phyloP scores from a whole-genome alignment of 805 yeast genomes.

The Hanseniaspora hatyaiensis region DNA sequence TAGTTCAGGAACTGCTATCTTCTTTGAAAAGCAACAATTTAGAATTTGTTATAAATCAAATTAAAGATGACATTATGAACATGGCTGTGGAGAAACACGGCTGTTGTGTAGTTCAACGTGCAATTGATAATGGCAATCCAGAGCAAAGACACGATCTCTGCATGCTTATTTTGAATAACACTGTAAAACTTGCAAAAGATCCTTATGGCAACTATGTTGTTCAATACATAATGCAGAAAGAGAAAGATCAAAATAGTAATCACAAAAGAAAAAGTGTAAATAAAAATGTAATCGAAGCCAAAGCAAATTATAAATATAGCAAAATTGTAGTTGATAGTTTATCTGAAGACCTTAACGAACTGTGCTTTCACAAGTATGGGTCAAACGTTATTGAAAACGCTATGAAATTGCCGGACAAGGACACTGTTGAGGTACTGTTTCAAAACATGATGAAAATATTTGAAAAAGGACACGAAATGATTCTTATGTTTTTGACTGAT shows the following conservation, averaged over 20 bases:
- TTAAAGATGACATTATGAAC: slow-evolving; percentile 55
- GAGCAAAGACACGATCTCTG: slow-evolving; percentile 61
- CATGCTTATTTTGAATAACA: slow-evolving; percentile 51
- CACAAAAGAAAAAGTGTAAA: background rate
- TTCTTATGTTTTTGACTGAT: slow-evolving; percentile 58
- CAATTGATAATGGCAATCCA: slow-evolving; percentile 75
- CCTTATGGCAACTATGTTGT: slow-evolving; percentile 97
- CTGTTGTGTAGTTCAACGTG: slow-evolving; percentile 90
- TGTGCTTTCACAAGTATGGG: slow-evolving; percentile 82
- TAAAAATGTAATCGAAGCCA: background rate
- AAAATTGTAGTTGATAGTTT: background rate
- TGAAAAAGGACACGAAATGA: slow-evolving; percentile 26
- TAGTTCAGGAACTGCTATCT: slow-evolving; percentile 82
- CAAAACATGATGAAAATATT: slow-evolving; percentile 32
- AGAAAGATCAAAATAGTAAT: slow-evolving; percentile 3
- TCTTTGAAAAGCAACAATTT: slow-evolving; percentile 54
- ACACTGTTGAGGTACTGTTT: slow-evolving; percentile 38
- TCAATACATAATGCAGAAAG: slow-evolving; percentile 57
- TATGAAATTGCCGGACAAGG: slow-evolving; percentile 37
- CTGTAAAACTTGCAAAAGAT: slow-evolving; percentile 65
- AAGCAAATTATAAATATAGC: background rate
- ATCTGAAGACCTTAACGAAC: slow-evolving; percentile 13
- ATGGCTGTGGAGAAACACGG: slow-evolving; percentile 96
- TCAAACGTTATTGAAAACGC: slow-evolving; percentile 91
- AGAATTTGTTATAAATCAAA: slow-evolving; percentile 84